phyloP scores from a whole-genome alignment of 163 green algal species.

The Trebouxiophyceae sp. region DNA sequence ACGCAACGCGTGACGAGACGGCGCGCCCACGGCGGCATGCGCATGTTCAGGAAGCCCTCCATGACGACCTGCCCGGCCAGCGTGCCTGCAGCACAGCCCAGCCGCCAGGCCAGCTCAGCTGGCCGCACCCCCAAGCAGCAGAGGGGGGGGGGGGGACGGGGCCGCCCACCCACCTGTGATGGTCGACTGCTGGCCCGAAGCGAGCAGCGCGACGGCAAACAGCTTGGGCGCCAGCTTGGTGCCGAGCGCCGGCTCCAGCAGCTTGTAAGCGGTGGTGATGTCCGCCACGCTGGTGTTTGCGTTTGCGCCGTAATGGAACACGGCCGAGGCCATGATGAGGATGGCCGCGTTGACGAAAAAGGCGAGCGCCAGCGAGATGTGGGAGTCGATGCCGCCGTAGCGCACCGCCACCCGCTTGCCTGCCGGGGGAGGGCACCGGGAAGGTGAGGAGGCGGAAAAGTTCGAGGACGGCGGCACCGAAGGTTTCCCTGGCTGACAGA shows the following conservation, averaged over 20 bases:
- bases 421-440: too few species aligned
- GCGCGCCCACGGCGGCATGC: constrained; percentile 45
- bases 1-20: constrained; percentile 52
- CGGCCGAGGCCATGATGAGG: constrained; percentile 41
- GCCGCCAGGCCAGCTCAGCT: too few species aligned
- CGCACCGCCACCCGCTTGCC: constrained; percentile 42
- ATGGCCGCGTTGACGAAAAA: constrained; percentile 69
- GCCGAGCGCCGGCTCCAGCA: constrained; percentile 46
- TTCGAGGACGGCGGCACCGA: too few species aligned
- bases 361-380: constrained; percentile 39
- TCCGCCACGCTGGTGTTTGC: constrained; percentile 15
- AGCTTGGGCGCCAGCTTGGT: constrained; percentile 38
- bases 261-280: constrained; percentile 37
- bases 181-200: constrained; percentile 54
- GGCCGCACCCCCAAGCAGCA: too few species aligned
- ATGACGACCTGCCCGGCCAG: constrained; percentile 56
- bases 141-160: too few species aligned
- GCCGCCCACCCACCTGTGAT: constrained; percentile 66
- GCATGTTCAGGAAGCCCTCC: constrained; percentile 63
- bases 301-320: constrained; percentile 25
- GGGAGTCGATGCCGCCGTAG: constrained; percentile 46
- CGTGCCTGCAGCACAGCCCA: constrained; percentile 4
- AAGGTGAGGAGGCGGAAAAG: too few species aligned
- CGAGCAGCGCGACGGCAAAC: constrained; percentile 61
- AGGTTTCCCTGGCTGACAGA: too few species aligned